phyloP scores from a whole-genome alignment of 768 basidiomycete species.

The Amanita exitialis region DNA sequence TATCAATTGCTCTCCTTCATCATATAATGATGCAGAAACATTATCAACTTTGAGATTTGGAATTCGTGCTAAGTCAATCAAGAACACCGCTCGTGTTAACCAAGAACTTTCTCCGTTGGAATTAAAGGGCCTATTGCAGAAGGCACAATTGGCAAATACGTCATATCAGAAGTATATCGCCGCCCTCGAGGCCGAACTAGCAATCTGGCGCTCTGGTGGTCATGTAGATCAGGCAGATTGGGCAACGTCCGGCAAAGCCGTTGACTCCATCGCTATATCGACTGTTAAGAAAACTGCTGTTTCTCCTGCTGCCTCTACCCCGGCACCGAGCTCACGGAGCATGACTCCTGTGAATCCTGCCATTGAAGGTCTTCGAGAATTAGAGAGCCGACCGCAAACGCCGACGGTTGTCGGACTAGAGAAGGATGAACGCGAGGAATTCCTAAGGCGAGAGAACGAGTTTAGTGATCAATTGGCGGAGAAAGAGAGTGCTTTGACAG shows the following conservation, averaged over 20 bases:
- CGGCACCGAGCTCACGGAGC: slow-evolving; percentile 37
- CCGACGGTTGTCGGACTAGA: slow-evolving; percentile 84
- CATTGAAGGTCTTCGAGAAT: slow-evolving; percentile 63
- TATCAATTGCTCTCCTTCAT: slow-evolving; percentile 97
- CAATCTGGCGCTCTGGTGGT: slow-evolving; percentile 83
- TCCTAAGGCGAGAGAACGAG: slow-evolving; percentile 93
- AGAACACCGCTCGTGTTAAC: slow-evolving; percentile 98
- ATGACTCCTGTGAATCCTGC: slow-evolving; percentile 69
- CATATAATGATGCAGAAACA: slow-evolving; percentile 96
- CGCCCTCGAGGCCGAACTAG: slow-evolving; percentile 84
- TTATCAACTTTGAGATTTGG: slow-evolving; percentile 96
- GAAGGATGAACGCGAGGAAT: slow-evolving; percentile 96
- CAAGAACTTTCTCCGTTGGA: slow-evolving; percentile 95
- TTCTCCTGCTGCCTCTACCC: slow-evolving; percentile 50
- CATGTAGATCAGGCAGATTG: slow-evolving; percentile 78
- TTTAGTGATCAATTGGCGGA: slow-evolving; percentile 89
- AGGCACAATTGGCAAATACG: slow-evolving; percentile 80
- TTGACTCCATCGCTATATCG: slow-evolving; percentile 39
- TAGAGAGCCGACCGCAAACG: slow-evolving; percentile 85
- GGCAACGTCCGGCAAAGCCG: slow-evolving; percentile 59
- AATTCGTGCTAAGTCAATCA: slow-evolving; percentile 99
- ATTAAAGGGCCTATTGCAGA: slow-evolving; percentile 85
- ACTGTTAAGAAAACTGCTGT: slow-evolving; percentile 56
- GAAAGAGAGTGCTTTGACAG: slow-evolving; percentile 71
- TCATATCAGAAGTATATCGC: slow-evolving; percentile 81